Evolutionary conservation across 192 early-diverging fungal species (phyloP).

Genomic region (Polychytrium aggregatum): DNA sequence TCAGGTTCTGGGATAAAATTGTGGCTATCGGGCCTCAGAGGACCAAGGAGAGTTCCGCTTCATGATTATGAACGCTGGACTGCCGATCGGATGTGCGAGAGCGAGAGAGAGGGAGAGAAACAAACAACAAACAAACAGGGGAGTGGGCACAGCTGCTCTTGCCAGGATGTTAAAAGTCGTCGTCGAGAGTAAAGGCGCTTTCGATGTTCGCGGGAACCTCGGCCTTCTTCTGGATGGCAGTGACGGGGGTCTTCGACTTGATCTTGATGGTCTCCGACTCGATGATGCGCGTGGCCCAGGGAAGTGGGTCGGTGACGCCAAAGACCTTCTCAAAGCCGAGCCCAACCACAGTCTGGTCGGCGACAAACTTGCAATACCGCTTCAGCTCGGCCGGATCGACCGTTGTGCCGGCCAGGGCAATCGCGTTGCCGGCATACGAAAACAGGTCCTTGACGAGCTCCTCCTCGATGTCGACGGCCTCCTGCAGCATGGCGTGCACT

Average conservation of each 20-base stretch:
- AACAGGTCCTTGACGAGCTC: neutral
- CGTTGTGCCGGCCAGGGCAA: neutral
- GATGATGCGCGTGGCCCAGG: neutral
- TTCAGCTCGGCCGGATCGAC: neutral
- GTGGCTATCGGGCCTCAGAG: no score
- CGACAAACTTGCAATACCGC: neutral
- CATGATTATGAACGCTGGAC: no score
- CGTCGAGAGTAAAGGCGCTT: constrained; percentile 3
- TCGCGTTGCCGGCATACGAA: neutral
- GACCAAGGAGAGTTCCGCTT: no score
- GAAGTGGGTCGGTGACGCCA: neutral
- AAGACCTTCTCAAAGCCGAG: neutral
- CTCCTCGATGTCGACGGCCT: constrained; percentile 1
- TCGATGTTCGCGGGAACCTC: constrained; percentile 3
- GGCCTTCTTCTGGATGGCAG: neutral
- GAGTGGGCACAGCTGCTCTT: no score
- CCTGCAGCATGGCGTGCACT: constrained; percentile 1
- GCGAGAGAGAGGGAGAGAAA: no score
- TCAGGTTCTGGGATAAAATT: no score
- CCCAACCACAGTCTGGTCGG: no score
- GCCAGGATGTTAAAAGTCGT: constrained; percentile 9
- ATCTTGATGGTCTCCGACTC: neutral
- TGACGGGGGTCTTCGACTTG: neutral
- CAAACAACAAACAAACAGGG: no score
- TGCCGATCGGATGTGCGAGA: no score